Conservation (phyloP, 2,329 filamentous ascomycete species). For the Sporothrix variecibatus region DNA sequence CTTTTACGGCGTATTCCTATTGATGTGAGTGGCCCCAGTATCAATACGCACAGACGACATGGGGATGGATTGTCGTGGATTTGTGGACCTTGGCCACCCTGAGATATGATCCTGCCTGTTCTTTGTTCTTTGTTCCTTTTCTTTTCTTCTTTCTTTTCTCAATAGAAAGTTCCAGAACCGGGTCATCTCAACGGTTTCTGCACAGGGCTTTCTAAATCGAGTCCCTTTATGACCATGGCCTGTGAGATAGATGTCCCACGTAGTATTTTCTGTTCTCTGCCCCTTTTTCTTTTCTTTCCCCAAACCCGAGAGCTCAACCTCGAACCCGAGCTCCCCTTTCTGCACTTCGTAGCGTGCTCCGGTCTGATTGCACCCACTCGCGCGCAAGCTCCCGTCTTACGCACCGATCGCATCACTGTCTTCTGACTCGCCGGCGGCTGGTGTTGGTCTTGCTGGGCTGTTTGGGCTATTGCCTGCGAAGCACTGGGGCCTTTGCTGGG, state of each 20-base stretch:
- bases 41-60: slow-evolving; percentile 6
- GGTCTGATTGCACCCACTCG: not conserved
- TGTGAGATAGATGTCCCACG: not conserved
- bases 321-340: not conserved
- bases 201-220: too few relatives aligned
- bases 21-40: not conserved
- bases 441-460: not conserved
- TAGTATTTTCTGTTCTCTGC: not conserved
- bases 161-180: not conserved
- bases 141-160: too few relatives aligned
- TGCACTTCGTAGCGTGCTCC: not conserved
- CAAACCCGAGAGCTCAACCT: not conserved
- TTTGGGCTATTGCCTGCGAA: too few relatives aligned
- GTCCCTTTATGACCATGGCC: too few relatives aligned
- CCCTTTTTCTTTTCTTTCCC: too few relatives aligned
- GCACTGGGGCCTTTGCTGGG: not conserved
- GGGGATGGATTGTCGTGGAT: slow-evolving; percentile 11
- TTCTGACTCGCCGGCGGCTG: not conserved
- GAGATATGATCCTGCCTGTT: not conserved
- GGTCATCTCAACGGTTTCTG: not conserved
- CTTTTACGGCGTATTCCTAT: not conserved
- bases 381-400: slow-evolving; percentile 11
- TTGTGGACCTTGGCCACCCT: not conserved
- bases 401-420: not conserved
- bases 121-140: not conserved